Conservation (phyloP, 495 filamentous ascomycete genomes). For the Hypoxylon perforatum region DNA sequence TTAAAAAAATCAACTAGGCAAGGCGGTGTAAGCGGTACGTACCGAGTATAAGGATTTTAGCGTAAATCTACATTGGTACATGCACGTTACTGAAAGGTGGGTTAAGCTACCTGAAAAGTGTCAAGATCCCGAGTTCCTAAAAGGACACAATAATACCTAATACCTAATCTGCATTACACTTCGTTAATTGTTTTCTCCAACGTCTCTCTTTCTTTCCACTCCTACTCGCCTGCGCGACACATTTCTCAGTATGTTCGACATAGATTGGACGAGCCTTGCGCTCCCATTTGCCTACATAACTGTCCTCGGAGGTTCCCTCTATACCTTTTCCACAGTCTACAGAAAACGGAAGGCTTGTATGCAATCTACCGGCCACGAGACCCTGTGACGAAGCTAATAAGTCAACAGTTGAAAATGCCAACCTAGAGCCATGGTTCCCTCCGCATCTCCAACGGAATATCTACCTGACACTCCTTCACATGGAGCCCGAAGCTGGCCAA, state of each 20-base stretch:
- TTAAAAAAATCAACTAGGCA: constrained; percentile 30
- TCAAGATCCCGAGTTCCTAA: constrained; percentile 48
- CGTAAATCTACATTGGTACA: constrained; percentile 15
- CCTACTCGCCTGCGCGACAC: constrained; percentile 16
- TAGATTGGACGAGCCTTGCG: constrained; percentile 83
- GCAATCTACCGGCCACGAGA: constrained; percentile 46
- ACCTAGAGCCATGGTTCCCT: constrained; percentile 91
- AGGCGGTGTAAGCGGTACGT: constrained; percentile 32
- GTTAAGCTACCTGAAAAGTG: constrained; percentile 46
- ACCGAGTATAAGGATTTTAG: constrained; percentile 33
- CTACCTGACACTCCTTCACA: constrained; percentile 90
- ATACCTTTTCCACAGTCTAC: constrained; percentile 92
- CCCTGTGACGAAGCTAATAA: constrained; percentile 26
- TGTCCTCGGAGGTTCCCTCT: constrained; percentile 86
- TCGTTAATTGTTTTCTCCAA: constrained; percentile 21
- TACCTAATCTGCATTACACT: constrained; percentile 17
- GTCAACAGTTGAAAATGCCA: constrained; percentile 73
- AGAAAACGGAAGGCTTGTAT: constrained; percentile 89
- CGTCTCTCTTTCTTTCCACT: constrained; percentile 5
- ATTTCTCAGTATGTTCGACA: constrained; percentile 59
- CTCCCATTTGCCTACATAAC: constrained; percentile 88
- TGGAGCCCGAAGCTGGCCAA: constrained; percentile 74
- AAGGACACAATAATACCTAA: constrained; percentile 28
- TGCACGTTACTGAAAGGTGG: constrained; percentile 20
- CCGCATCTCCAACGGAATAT: constrained; percentile 91